phyloP scores from a whole-genome alignment of 1,284 basidiomycete species.

The Tausonia pullulans region DNA sequence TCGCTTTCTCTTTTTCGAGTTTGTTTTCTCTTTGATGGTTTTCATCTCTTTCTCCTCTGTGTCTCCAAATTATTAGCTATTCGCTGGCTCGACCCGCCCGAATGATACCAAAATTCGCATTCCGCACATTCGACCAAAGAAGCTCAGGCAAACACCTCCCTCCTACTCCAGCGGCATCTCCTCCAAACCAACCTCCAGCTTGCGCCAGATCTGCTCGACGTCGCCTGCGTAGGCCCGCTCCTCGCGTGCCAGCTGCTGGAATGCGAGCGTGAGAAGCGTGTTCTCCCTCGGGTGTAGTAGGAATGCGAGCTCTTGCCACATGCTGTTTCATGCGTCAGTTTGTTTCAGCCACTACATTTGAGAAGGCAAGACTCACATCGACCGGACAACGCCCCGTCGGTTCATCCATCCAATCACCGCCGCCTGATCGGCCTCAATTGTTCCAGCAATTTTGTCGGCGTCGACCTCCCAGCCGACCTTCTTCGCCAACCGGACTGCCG shows the following conservation, averaged over 20 bases:
- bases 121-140: too few relatives aligned
- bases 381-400: constrained; percentile 3
- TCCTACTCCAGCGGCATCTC: constrained; percentile 75
- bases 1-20: too few relatives aligned
- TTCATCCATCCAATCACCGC: constrained; percentile 24
- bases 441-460: constrained; percentile 54
- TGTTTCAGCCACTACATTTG: constrained; percentile 4
- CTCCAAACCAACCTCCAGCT: constrained; percentile 55
- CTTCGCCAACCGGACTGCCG: constrained; percentile 50
- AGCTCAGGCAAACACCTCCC: too few relatives aligned
- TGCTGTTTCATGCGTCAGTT: constrained; percentile 57
- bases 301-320: constrained; percentile 85
- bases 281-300: constrained; percentile 80
- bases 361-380: constrained; percentile 1
- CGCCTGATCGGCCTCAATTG: constrained; percentile 65
- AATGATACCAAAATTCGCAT: too few relatives aligned
- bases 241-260: constrained; percentile 58
- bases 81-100: too few relatives aligned
- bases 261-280: constrained; percentile 58
- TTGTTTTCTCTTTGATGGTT: too few relatives aligned
- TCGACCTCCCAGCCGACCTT: constrained; percentile 75
- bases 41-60: too few relatives aligned
- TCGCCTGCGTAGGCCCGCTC: constrained; percentile 54
- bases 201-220: constrained; percentile 58
- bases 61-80: too few relatives aligned